Evolutionary conservation across 1,284 basidiomycete species (phyloP), one percentile per base, ranked within the genome.

Genomic region (Moesziomyces globuligerus): DNA sequence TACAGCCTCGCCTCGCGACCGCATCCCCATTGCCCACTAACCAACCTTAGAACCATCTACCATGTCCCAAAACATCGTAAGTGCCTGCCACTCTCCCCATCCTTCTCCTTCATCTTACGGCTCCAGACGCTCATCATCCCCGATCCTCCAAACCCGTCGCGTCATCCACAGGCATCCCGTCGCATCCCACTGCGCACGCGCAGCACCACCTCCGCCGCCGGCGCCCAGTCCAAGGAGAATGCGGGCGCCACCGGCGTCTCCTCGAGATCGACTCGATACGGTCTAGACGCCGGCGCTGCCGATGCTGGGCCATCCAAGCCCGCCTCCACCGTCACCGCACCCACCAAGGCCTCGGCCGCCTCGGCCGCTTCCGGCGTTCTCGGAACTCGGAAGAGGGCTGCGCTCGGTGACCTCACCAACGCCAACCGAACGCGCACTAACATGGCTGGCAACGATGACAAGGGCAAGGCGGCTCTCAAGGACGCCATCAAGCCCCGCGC

Each of bases 371-470:
- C 66, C 10, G 69, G 55, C 29, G 70, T 77, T 50, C 74, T 76
- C 48, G 75, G 74, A 47, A 78, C 74, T 42, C 76, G 79, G 42
- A 81, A 81, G 61, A 67, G 79, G n/a, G 67, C 79, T 11, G 79
- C 79, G 18, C 72, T 81, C 25, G 79, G 79, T 28, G 79, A 81
- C 57, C 57, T 81, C 39, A 81, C 79, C 40, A 81, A 81, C 51
- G 79, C 79, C 47, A 69, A 64, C 32, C 71, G 78, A 23, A 54
- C 64, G 25, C 62, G 74, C 13, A 28, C 49, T 51, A 50, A 21
- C 58, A 60, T 53, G 48, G 45, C 58, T 25, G 57, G 45, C 36
- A 57, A 56, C 48, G 59, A 53, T 42, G 66, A 61, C 59, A 70
- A 70, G 53, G 67, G 67, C 53, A 70, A 70, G 59, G 54, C 65